Percentiles rank a stretch among this genome's conserved stretches.
phyloP scores from a whole-genome alignment of 148 eudicot genomes.

The Oxyria digyna region DNA sequence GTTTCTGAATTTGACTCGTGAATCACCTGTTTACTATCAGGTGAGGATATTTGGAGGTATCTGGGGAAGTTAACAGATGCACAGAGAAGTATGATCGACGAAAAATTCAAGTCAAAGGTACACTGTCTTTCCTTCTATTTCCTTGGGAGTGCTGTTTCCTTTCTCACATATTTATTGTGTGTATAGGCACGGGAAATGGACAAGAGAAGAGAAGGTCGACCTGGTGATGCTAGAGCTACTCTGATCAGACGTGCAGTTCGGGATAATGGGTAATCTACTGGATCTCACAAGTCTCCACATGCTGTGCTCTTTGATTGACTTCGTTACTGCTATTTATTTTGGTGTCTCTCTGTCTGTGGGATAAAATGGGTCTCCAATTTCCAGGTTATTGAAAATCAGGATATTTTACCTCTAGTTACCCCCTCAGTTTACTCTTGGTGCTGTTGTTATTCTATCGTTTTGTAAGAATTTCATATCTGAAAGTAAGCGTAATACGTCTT shows the following conservation, averaged over 20 bases:
- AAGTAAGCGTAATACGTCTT: no score
- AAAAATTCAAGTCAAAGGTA: conserved; percentile 91
- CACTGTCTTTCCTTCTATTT: not conserved
- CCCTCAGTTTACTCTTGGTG: not conserved
- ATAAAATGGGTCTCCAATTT: not conserved
- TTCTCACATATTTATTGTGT: not conserved
- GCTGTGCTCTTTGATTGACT: no score
- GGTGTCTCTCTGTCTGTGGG: not conserved
- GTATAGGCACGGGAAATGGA: conserved; percentile 95
- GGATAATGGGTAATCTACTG: conserved; percentile 67
- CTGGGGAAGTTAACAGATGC: conserved; percentile 92
- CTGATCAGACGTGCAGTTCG: conserved; percentile 76
- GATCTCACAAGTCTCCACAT: not conserved
- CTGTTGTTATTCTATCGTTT: no score
- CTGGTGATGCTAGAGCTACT: conserved; percentile 87
- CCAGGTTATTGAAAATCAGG: not conserved
- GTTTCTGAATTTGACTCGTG: not conserved
- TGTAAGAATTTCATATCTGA: no score
- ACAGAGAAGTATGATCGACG: conserved; percentile 95
- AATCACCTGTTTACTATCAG: conserved; percentile 14
- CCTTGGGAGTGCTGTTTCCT: not conserved
- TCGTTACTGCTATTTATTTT: not conserved
- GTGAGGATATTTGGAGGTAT: conserved; percentile 95
- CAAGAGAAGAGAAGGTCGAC: conserved; percentile 81
- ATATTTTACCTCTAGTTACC: not conserved